Evolutionary conservation across 371 early-diverging fungal species (phyloP), one percentile per base, ranked within the genome.

Genomic region (Mucor piriformis): DNA sequence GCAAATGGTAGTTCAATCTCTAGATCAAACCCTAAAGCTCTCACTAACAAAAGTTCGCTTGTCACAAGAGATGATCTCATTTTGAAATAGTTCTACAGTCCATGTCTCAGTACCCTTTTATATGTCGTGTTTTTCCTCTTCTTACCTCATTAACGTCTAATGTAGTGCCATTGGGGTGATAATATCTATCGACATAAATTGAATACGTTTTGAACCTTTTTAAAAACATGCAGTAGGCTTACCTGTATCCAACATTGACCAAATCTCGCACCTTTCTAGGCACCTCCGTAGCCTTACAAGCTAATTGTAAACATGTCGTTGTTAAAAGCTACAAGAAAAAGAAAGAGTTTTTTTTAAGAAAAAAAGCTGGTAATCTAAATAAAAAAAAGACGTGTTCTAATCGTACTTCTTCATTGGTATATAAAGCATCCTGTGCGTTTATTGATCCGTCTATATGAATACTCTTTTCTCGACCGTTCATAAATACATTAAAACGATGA

Each of bases 181-280:
- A 73, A 49, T 76, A 76, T 48, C 76, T 75, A 44, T 7, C 13
- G 21, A 34, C 3, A 6, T 5, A 3, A 7, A 35, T 20, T 47
- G 10, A 47, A 32, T 18, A 38, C 13, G 43, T 12, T 13, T n/a
- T n/a, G n/a, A 21, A 42, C 42, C 20, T 18, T 42, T 3, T 42
- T 4, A 13, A 42, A 1, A 5, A 2, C 3, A 18, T 20, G n/a
- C n/a, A n/a, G n/a, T n/a, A n/a, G n/a, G n/a, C 58, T 34, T 64
- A 71, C 80, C 80, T 59, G 52, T 81, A 81, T 2, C 81, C 73
- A 18, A 82, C 83, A 62, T 85, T 85, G 48, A 85, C 77, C 8
- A 85, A 35, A 67, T 85, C 85, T 32, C 85, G 72, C 34, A 85
- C 73, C 67, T 85, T 85, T 33, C 83, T 67, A 16, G 77, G 76